Base-by-base conservation (phyloP, 2,329 filamentous ascomycete species). In the Aureobasidium sp. region DNA sequence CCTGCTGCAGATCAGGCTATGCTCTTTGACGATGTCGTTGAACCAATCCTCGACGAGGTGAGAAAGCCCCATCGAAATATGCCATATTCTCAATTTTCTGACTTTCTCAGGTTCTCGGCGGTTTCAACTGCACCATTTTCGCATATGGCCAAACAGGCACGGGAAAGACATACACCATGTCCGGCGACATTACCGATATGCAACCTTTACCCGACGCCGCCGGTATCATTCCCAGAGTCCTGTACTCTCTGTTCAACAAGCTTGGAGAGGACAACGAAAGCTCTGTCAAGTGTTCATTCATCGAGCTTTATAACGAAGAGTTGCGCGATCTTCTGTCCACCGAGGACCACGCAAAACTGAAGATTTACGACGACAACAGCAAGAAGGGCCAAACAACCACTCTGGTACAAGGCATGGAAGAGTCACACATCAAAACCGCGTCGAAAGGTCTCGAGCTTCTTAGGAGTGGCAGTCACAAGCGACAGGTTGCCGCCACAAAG, bases 111-210 rank as follows among this genome's bases (percentile, higher is more conserved):
- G 96, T 97, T 81, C 82, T 99, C 45, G 83, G 86, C 27, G 94
- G 94, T 58, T 97, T 90, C 77, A 99, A 99, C 74, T 99, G 94
- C 77, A 99, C 94, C 5, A 96, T 99, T 64, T 99, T 99, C 70
- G 94, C 94, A 37, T 99, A 99, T 73, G 94, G 94, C 29, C 94
- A 99, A 74, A 99, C 94, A 0, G 94, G 94, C 48, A 99, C 94
- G 0, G 94, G 94, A 68, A 99, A 99, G 75, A 99, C 94, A 15
- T 99, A 99, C 75, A 99, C 94, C 27, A 99, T 99, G 94, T 96
- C 93, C 0, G 94, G 94, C 61, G 93, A 99, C 74, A 97, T 99
- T 85, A 90, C 84, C 15, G 90, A 97, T 68, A 90, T 91, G 40
- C 91, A 93, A 1, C 85, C 96, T 63, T 81, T 96, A 15, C 93